Evolutionary conservation across 495 filamentous ascomycete species (phyloP), one percentile per base, ranked within the genome.

Genomic region (Penicillium pulvis): DNA sequence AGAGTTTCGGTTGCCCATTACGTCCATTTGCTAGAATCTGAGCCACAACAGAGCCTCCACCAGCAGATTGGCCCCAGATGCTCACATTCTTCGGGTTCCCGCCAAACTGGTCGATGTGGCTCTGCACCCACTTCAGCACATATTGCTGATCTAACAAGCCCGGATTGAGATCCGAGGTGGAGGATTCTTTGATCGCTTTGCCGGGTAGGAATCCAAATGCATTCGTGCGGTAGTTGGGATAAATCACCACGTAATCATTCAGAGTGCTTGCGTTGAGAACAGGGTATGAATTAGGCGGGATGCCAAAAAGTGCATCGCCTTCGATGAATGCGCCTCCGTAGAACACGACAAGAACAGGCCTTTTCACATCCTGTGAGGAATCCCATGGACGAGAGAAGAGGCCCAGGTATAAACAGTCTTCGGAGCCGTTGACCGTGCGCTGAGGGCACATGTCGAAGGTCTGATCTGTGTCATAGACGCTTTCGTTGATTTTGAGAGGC

Each of bases 281-380:
- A 1, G 83, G 85, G 62, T 83, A 87, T 8, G 73, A 76, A 8
- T 81, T 71, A 6, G 84, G 81, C 1, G 84, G 83, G 12, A 87
- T 70, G 4, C 61, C 69, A 63, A 86, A 80, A 1, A 72, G 77
- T 1, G 79, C 83, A 30, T 71, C 69, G 20, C 84, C 84, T 68
- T 85, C 72, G 45, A 88, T 84, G 66, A 85, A 88, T 0, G 72
- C 85, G 1, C 86, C 86, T 19, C 85, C 85, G 60, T 85, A 85
- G 59, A 86, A 87, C 24, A 77, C 78, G 4, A 85, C 78, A 2
- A 87, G 68, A 0, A 88, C 85, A 0, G 85, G 85, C 16, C 83
- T 72, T 31, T 70, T 76, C 17, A 69, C 54, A 49, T 71, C 57
- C 12, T 66, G 61, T 2, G 53, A 43, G 8, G 61, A 56, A 48